These are phyloP conservation scores for Alternaria sp. DNA, from an alignment of 2,329 filamentous ascomycete genomes.

Conservation along the genomic window DNA sequence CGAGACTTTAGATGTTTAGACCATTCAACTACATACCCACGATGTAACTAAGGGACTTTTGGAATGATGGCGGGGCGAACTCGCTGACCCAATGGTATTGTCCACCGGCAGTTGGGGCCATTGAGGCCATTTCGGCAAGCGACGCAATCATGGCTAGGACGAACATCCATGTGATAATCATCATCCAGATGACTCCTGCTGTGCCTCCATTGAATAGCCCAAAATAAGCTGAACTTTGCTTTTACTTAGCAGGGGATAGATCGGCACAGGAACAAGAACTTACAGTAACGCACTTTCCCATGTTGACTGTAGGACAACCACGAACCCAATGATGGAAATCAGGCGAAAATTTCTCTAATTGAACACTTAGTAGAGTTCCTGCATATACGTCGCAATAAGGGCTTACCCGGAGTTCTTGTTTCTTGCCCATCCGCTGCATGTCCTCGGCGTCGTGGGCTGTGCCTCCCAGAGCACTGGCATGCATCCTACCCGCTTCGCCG, in stretches of 20 bases:
- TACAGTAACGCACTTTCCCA: constrained; percentile 27
- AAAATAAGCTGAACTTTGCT: constrained; percentile 13
- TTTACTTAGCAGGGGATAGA: neutral
- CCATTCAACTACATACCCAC: neutral
- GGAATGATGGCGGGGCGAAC: constrained; percentile 2
- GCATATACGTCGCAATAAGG: neutral
- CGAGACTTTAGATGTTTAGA: neutral
- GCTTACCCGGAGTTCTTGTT: constrained; percentile 24
- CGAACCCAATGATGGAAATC: constrained; percentile 24
- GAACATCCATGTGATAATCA: constrained; percentile 27
- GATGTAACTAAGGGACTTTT: constrained; percentile 7
- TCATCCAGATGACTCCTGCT: constrained; percentile 37
- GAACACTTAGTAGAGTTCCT: neutral
- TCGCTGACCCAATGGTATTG: constrained; percentile 13
- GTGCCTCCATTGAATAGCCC: constrained; percentile 34
- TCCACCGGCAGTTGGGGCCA: constrained; percentile 11
- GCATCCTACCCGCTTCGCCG: constrained; percentile 4
- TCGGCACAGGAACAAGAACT: neutral
- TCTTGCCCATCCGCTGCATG: constrained; percentile 34
- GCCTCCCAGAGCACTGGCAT: constrained; percentile 14
- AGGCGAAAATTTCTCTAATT: constrained; percentile 23
- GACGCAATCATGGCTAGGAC: constrained; percentile 29
- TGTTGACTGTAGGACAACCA: constrained; percentile 23
- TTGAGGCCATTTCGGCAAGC: constrained; percentile 7
- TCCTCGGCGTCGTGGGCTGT: constrained; percentile 22